These are phyloP conservation scores for Cytospora leucostoma DNA, from an alignment of 2,329 filamentous ascomycete species.

Conservation along the genomic window DNA sequence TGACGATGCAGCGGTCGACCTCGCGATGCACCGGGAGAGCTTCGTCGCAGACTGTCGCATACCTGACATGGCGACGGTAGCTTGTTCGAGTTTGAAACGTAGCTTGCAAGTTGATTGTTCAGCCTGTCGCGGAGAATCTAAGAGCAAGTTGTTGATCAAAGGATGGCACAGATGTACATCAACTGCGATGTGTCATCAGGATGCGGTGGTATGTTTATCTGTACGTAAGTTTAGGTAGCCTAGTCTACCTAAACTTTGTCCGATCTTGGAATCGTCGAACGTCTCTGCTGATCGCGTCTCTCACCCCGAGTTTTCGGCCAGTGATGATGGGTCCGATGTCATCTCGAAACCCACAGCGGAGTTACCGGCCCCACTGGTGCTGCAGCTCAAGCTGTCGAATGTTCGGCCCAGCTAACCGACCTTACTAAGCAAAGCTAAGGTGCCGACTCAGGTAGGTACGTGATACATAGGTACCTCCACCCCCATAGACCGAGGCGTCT, in stretches of 20 bases:
- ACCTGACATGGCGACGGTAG: conserved; percentile 39
- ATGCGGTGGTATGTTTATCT: neutral
- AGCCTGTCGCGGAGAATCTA: neutral
- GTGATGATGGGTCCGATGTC: conserved; percentile 24
- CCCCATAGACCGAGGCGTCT: conserved; percentile 11
- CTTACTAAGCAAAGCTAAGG: neutral
- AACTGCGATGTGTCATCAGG: conserved; percentile 9
- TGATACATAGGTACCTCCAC: neutral
- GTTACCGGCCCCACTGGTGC: neutral
- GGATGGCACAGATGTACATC: neutral
- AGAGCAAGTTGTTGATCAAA: neutral
- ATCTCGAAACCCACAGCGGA: conserved; percentile 24
- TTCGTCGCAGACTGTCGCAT: conserved; percentile 42
- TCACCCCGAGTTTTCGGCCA: conserved; percentile 21
- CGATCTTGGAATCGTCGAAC: conserved; percentile 16
- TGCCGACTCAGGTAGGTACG: neutral
- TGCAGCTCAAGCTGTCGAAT: neutral
- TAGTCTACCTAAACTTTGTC: neutral
- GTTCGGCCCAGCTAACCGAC: neutral
- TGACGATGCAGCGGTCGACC: conserved; percentile 26
- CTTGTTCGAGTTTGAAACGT: neutral
- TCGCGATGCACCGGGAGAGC: conserved; percentile 39
- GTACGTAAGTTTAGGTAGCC: too few relatives aligned
- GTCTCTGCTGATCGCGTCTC: conserved; percentile 19
- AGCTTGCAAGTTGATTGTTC: neutral